phyloP scores from a whole-genome alignment of 495 filamentous ascomycete genomes.

The Tuber melanosporum region DNA sequence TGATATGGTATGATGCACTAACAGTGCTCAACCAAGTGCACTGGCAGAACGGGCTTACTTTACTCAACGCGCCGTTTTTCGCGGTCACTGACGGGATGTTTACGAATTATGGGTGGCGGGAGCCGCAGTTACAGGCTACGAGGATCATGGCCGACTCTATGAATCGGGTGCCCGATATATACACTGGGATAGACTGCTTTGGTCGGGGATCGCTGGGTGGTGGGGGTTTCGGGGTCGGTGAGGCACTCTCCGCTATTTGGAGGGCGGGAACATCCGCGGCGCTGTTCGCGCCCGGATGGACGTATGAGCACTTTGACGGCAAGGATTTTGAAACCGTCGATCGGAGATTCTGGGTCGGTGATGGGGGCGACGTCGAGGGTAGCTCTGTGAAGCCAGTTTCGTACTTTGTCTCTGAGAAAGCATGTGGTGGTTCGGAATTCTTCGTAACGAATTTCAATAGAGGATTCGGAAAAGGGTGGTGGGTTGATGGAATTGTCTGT shows the following conservation, averaged over 20 bases:
- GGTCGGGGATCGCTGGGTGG: constrained; percentile 32
- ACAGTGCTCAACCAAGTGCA: constrained; percentile 44
- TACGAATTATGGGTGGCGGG: constrained; percentile 47
- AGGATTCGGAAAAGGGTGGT: constrained; percentile 41
- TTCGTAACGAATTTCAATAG: constrained; percentile 46
- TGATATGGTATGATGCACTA: constrained; percentile 47
- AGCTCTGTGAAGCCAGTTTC: constrained; percentile 15
- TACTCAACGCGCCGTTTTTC: constrained; percentile 42
- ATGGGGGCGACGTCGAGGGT: constrained; percentile 5
- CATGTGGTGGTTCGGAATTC: constrained; percentile 42
- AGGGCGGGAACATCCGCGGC: constrained; percentile 41
- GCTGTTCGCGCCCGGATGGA: constrained; percentile 48
- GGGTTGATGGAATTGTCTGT: constrained; percentile 29
- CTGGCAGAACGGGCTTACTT: constrained; percentile 46
- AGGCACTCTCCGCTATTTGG: constrained; percentile 42
- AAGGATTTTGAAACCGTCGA: constrained; percentile 41
- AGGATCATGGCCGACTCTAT: constrained; percentile 29
- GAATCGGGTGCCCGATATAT: constrained; percentile 33
- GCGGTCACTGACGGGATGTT: constrained; percentile 41
- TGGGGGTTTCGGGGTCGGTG: constrained; percentile 27
- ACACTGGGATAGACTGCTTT: constrained; percentile 45
- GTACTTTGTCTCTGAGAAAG: constrained; percentile 25
- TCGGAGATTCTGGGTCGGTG: constrained; percentile 44
- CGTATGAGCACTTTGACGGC: constrained; percentile 45
- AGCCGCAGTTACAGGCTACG: constrained; percentile 30